A percentile compares a stretch with the other conserved stretches of the same genome.
Evolutionary conservation across 306 rosid genomes (phyloP).

Genomic region (Glycine latifolia): DNA sequence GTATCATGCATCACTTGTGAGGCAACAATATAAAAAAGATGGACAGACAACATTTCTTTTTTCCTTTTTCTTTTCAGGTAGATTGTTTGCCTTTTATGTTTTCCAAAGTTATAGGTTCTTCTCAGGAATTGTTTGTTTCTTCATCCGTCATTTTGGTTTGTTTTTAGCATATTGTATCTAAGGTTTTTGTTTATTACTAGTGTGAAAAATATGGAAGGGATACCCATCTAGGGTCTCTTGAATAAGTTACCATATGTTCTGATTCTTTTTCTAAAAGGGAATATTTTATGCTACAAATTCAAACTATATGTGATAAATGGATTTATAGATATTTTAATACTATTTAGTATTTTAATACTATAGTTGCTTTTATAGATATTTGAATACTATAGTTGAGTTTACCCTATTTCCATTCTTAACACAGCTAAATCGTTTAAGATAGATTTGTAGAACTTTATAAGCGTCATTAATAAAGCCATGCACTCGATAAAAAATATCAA

Average conservation of each 20-base stretch:
- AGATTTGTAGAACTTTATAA: background rate
- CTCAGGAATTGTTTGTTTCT: constrained; percentile 65
- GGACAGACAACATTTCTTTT: constrained; percentile 48
- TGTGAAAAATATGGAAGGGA: constrained; percentile 81
- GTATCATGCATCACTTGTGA: constrained; percentile 93
- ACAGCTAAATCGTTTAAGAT: background rate
- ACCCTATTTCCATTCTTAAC: background rate
- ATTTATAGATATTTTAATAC: too few species aligned
- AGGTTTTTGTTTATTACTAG: constrained; percentile 70
- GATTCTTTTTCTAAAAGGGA: constrained; percentile 54
- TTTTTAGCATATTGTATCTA: constrained; percentile 68
- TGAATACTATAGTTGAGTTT: background rate
- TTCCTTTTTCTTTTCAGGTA: constrained; percentile 44
- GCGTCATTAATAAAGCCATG: background rate
- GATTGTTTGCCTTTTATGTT: constrained; percentile 68
- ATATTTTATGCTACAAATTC: constrained; percentile 51
- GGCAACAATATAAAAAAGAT: constrained; percentile 64
- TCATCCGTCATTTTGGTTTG: constrained; percentile 66
- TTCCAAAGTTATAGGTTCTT: constrained; percentile 66
- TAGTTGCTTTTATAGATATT: background rate
- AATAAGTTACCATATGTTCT: constrained; percentile 71
- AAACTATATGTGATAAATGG: constrained; percentile 35
- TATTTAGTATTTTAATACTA: background rate
- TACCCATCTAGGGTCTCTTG: constrained; percentile 77
- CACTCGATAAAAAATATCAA: background rate